These are phyloP conservation scores for Ustilago loliicola DNA, from an alignment of 1,284 basidiomycete species.

Conservation along the genomic window DNA sequence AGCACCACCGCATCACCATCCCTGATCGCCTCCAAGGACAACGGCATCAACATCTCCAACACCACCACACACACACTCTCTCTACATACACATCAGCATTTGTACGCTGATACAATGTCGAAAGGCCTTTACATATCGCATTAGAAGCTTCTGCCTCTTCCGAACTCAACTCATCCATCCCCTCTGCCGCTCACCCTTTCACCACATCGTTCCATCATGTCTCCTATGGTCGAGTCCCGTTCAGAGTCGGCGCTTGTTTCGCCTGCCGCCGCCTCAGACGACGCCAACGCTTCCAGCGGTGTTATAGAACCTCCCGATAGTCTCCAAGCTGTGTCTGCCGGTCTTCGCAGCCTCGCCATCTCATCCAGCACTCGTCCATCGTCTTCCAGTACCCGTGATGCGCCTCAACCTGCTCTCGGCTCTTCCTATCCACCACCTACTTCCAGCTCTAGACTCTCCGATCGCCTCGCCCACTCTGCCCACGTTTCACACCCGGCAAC, in stretches of 20 bases:
- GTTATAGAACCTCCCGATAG: conserved; percentile 51
- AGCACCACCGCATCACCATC: background rate
- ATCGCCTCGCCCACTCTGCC: conserved; percentile 13
- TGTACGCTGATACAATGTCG: conserved; percentile 38
- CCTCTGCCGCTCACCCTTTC: background rate
- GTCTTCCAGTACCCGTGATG: conserved; percentile 7
- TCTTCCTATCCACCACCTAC: conserved; percentile 31
- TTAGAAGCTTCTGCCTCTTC: conserved; percentile 18
- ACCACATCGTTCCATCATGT: conserved; percentile 22
- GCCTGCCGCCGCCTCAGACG: conserved; percentile 24
- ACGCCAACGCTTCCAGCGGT: conserved; percentile 17
- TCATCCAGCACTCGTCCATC: conserved; percentile 6
- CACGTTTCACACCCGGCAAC: conserved; percentile 4
- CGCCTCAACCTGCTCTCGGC: conserved; percentile 16
- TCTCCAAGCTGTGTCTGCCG: conserved; percentile 39
- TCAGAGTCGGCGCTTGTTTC: conserved; percentile 26
- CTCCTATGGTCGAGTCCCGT: conserved; percentile 21
- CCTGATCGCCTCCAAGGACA: background rate
- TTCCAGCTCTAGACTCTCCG: conserved; percentile 14
- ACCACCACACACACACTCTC: background rate
- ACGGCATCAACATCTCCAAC: background rate
- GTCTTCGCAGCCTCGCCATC: conserved; percentile 37
- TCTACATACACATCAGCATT: conserved; percentile 19
- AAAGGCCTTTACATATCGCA: conserved; percentile 15
- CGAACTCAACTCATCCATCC: background rate